Evolutionary conservation across 192 early-diverging fungal species (phyloP).

Genomic region (Phycomyces nitens): DNA sequence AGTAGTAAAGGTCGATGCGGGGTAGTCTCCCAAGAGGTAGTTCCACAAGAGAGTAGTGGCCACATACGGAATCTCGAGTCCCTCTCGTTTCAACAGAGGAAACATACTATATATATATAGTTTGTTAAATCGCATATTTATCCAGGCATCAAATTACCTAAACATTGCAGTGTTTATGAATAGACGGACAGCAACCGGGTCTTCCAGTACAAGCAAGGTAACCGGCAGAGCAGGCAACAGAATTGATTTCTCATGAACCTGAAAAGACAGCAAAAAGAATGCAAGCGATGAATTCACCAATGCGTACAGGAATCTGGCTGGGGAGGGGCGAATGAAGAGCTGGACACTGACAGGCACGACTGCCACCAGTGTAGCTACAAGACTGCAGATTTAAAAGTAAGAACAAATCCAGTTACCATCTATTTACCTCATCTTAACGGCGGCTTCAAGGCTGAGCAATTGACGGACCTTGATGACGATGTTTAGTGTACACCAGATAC

Average conservation of each 20-base stretch:
- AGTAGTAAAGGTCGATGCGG: not conserved
- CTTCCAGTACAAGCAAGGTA: slow-evolving; percentile 69
- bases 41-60: slow-evolving; percentile 74
- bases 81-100: slow-evolving; percentile 80
- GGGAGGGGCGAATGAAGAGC: slow-evolving; percentile 56
- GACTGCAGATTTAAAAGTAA: slow-evolving; percentile 37
- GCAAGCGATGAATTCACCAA: slow-evolving; percentile 75
- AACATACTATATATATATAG: slow-evolving; percentile 63
- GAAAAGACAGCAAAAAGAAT: slow-evolving; percentile 97
- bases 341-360: slow-evolving; percentile 73
- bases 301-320: slow-evolving; percentile 60
- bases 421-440: slow-evolving; percentile 67
- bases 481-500: slow-evolving; percentile 93
- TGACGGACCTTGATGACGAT: slow-evolving; percentile 79
- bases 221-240: slow-evolving; percentile 79
- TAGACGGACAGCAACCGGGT: slow-evolving; percentile 54
- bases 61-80: slow-evolving; percentile 66
- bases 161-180: slow-evolving; percentile 83
- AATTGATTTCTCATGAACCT: slow-evolving; percentile 97
- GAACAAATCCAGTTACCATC: not conserved
- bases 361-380: slow-evolving; percentile 60
- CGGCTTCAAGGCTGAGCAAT: slow-evolving; percentile 52
- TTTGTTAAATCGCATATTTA: not conserved
- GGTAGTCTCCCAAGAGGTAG: slow-evolving; percentile 40
- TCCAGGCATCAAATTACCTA: slow-evolving; percentile 41